Percentiles rank a stretch among this genome's conserved stretches.
Evolutionary conservation across 164 flowering plant species (phyloP).

Genomic region (Vitis rotundifolia): DNA sequence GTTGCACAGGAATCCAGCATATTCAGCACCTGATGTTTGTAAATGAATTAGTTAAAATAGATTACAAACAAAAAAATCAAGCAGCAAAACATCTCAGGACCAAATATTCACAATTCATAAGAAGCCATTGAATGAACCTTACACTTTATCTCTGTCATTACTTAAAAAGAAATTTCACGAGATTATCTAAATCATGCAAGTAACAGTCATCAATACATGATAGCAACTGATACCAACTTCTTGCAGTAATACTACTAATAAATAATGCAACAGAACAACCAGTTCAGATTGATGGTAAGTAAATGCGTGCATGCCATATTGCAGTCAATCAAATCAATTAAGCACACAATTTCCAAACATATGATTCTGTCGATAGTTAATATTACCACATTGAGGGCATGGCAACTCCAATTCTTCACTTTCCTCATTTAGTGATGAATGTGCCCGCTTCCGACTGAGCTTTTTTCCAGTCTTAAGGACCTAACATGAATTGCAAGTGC

Average conservation of each 20-base stretch:
- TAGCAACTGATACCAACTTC: neutral
- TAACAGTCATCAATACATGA: neutral
- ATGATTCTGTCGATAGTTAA: too few relatives aligned
- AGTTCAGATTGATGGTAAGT: neutral
- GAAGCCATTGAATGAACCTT: neutral
- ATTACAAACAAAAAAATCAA: neutral
- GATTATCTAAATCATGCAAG: neutral
- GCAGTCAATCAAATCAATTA: too few relatives aligned
- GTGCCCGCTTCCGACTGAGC: constrained; percentile 39
- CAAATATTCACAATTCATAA: neutral
- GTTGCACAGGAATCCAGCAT: constrained; percentile 69
- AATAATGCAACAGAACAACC: neutral
- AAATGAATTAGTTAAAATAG: constrained; percentile 6
- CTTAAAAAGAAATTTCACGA: neutral
- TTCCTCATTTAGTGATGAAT: constrained; percentile 35
- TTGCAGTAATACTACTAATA: neutral
- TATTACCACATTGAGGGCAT: constrained; percentile 75
- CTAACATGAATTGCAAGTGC: constrained; percentile 27
- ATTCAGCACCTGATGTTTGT: constrained; percentile 39
- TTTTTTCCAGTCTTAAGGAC: constrained; percentile 36
- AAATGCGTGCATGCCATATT: too few relatives aligned
- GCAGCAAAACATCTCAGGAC: neutral
- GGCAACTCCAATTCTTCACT: constrained; percentile 26
- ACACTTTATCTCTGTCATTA: neutral
- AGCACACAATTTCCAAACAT: too few relatives aligned